Base-by-base conservation (phyloP, 148 eudicot species). In the Rheum nobile region DNA sequence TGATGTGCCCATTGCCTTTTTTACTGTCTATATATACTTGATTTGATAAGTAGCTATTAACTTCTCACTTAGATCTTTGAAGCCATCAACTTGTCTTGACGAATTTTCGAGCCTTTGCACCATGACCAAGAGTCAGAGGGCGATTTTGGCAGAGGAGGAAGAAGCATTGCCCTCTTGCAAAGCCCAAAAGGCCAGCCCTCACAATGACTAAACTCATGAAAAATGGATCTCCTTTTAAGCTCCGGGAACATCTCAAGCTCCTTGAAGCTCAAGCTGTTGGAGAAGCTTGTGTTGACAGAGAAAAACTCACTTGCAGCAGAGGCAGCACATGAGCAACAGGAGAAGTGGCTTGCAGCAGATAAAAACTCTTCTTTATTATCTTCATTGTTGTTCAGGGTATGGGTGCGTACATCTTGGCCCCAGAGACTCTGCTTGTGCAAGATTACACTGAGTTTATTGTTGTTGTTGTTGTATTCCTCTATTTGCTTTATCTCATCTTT, bases 121-220 rank as follows among this genome's bases (percentile, higher is more conserved):
- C 98, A 94, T 17, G 82, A 78, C 98, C 98, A 94, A 67, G 98
- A 88, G 24, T 91, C 93, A 0, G 97, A 80, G 0, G 98, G 97
- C 1, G 98, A 89, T 75, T 88, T 91, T 0, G 97, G 98, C 78
- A 91, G 83, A 34, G 98, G 98, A 6, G 98, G 98, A 78, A 91
- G 88, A 81, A 93, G 75, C 74, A 94, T 47, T 4, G 85, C 86
- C 86, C 83, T 94, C 67, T 89, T 54, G 63, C 88, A 91, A 24
- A 94, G 85, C 12, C 98, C 98, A 47, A 94, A 94, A 0, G 98
- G 98, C 98, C 98, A 91, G 4, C 98, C 98, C 75, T 91, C 86
- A 67, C 93, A 91, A 29, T 88, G 87, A 37, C 86, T 65, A 1
- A 94, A 67, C 83, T 89, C 90, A 46, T 78, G 86, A 26, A 91